A percentile compares a stretch with the other conserved stretches of the same genome.
These are phyloP conservation scores for Ogataea nitratoaversa DNA, from an alignment of 805 yeast genomes.

Conservation along the genomic window DNA sequence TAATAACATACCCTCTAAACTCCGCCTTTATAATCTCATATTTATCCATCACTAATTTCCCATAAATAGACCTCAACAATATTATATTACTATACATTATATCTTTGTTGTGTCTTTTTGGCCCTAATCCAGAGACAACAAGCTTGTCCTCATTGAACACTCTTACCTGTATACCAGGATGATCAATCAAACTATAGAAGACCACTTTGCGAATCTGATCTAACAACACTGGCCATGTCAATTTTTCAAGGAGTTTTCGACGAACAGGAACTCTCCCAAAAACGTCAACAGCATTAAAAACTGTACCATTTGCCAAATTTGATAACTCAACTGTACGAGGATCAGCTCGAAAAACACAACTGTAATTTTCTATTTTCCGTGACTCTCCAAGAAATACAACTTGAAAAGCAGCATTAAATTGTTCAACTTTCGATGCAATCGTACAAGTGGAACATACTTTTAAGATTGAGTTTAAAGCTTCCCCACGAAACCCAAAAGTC, in stretches of 20 bases:
- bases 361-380: background rate
- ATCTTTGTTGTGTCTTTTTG: background rate
- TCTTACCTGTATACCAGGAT: constrained; percentile 22
- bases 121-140: background rate
- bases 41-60: constrained; percentile 18
- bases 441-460: constrained; percentile 39
- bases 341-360: background rate
- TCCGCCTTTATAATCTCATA: constrained; percentile 28
- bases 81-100: background rate
- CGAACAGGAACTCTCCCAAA: constrained; percentile 46
- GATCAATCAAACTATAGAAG: constrained; percentile 27
- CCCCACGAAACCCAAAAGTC: constrained; percentile 72
- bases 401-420: constrained; percentile 28
- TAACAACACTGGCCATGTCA: constrained; percentile 20
- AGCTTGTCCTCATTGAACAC: constrained; percentile 3
- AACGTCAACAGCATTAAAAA: constrained; percentile 33
- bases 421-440: constrained; percentile 41
- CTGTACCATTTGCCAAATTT: constrained; percentile 32
- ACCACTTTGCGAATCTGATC: constrained; percentile 29
- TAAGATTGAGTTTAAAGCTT: constrained; percentile 56
- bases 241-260: constrained; percentile 20
- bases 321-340: background rate
- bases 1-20: constrained; percentile 24
- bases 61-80: constrained; percentile 30
- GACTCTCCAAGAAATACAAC: constrained; percentile 15